A percentile compares a stretch with the other conserved stretches of the same genome.
Conservation (phyloP, 805 yeast genomes). For the Zygoascus biomembranicola region DNA sequence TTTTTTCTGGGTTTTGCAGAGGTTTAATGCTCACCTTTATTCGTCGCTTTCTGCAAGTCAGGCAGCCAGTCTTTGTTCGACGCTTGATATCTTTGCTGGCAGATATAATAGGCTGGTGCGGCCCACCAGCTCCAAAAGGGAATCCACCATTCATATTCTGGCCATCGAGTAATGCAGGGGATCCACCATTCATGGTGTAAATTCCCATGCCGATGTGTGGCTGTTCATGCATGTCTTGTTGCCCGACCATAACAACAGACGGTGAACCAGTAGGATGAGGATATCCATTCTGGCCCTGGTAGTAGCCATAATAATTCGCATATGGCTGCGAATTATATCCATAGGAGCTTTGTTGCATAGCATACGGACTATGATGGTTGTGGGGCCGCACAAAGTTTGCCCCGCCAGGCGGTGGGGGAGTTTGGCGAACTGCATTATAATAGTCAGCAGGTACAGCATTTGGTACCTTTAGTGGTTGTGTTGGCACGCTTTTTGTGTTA, state of each 20-base stretch:
- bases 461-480: neutral
- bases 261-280: neutral
- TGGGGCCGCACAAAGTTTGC: neutral
- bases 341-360: neutral
- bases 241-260: neutral
- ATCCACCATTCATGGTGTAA: neutral
- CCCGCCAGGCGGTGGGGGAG: neutral
- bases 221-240: neutral
- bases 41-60: slow-evolving; percentile 62
- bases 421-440: neutral
- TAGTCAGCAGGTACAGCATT: neutral
- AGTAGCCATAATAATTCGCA: neutral
- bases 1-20: neutral
- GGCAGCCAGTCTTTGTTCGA: slow-evolving; percentile 67
- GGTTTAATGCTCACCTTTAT: slow-evolving; percentile 35
- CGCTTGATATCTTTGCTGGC: slow-evolving; percentile 17
- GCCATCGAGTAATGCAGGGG: neutral
- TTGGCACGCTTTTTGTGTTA: neutral
- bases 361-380: neutral
- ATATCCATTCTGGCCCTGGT: neutral
- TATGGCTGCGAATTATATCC: neutral
- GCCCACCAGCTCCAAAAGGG: neutral
- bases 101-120: slow-evolving; percentile 10
- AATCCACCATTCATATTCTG: neutral
- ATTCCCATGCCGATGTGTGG: neutral